Evolutionary conservation across 106 monocot genomes (phyloP).

Genomic region (Apostasia ramifera): DNA sequence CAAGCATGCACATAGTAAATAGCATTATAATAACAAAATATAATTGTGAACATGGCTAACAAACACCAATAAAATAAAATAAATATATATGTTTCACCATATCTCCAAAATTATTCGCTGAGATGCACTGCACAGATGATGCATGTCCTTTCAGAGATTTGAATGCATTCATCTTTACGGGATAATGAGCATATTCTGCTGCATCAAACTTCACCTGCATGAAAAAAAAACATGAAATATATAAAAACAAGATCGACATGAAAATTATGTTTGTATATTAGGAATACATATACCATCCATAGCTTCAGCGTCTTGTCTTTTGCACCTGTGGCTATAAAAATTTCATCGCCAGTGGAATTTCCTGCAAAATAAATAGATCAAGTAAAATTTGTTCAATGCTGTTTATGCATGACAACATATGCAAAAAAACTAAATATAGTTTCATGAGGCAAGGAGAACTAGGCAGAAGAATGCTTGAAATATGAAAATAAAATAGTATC

Average conservation of each 20-base stretch:
- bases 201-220: slow-evolving; percentile 35
- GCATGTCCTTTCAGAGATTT: slow-evolving; percentile 68
- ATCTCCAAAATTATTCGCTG: slow-evolving; percentile 47
- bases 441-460: too few relatives aligned
- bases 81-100: slow-evolving; percentile 34
- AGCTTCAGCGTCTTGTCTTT: slow-evolving; percentile 79
- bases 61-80: background rate
- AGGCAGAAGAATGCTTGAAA: too few relatives aligned
- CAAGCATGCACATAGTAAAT: background rate
- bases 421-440: too few relatives aligned
- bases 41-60: too few relatives aligned
- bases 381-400: too few relatives aligned
- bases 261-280: background rate
- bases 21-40: background rate
- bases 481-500: too few relatives aligned
- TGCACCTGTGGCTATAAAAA: slow-evolving; percentile 69
- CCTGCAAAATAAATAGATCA: slow-evolving; percentile 20
- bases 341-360: slow-evolving; percentile 10
- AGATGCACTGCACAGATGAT: slow-evolving; percentile 62
- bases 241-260: background rate
- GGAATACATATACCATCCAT: slow-evolving; percentile 53
- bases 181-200: slow-evolving; percentile 24
- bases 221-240: slow-evolving; percentile 2
- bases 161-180: slow-evolving; percentile 41
- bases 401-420: too few relatives aligned